Evolutionary conservation across 257 asterid genomes (phyloP).

Genomic region (Jacaranda mimosifolia): DNA sequence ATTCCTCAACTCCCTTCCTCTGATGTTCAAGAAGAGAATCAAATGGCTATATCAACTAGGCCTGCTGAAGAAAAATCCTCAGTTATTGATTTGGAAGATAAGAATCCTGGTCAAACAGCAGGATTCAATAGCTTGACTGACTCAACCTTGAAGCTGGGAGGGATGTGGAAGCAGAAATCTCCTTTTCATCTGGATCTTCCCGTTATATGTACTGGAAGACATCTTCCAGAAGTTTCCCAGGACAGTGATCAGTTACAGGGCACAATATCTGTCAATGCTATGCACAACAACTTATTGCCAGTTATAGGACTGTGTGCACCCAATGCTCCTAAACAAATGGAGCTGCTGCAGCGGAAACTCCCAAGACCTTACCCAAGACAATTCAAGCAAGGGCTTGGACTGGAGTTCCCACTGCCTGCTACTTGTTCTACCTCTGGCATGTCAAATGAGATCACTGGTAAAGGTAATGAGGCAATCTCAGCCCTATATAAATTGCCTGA

Average conservation of each 20-base stretch:
- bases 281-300: slow-evolving; percentile 51
- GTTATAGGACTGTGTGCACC: slow-evolving; percentile 69
- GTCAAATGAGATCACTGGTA: slow-evolving; percentile 42
- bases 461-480: slow-evolving; percentile 44
- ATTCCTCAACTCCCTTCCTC: slow-evolving; percentile 41
- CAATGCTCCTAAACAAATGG: slow-evolving; percentile 60
- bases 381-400: slow-evolving; percentile 54
- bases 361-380: slow-evolving; percentile 54
- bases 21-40: slow-evolving; percentile 50
- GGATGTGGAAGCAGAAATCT: slow-evolving; percentile 55
- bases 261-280: slow-evolving; percentile 35
- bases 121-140: slow-evolving; percentile 47
- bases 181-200: slow-evolving; percentile 46
- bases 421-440: slow-evolving; percentile 37
- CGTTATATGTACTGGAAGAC: slow-evolving; percentile 43
- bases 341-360: slow-evolving; percentile 45
- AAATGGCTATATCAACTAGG: slow-evolving; percentile 43
- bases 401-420: slow-evolving; percentile 49
- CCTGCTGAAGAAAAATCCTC: slow-evolving; percentile 55
- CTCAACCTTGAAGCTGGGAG: slow-evolving; percentile 50
- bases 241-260: slow-evolving; percentile 42
- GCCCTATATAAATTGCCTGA: slow-evolving; percentile 49
- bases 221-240: slow-evolving; percentile 42
- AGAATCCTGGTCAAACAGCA: slow-evolving; percentile 43
- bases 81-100: slow-evolving; percentile 48